Evolutionary conservation across 2,329 filamentous ascomycete genomes (phyloP), one percentile per base, ranked within the genome.

Genomic region (Domatiomyces globalis): DNA sequence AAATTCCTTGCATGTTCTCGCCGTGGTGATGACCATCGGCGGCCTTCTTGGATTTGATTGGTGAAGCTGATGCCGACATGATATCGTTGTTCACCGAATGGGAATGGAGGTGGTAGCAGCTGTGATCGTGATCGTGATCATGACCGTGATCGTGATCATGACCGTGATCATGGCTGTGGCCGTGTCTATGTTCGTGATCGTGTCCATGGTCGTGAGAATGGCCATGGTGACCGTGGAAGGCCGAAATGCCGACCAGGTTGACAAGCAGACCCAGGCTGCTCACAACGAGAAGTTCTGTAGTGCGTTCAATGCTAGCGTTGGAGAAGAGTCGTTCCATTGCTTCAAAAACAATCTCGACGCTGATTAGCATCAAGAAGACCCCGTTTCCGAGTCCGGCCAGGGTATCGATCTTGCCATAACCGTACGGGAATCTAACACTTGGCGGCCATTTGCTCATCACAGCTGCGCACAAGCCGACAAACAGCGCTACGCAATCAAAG

Each of bases 1-100:
- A 98, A 58, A 98, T 96, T 10, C 92, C 92, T 61, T 92, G 80
- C 89, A 98, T 95, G 64, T 98, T 98, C 62, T 98, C 92, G 66
- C 95, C 95, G 55, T 87, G 84, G 62, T 89, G 84, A n/a, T 71
- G 69, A 22, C 49, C 53, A n/a, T 56, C 59, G 48, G 63, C 62
- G 17, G 54, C 56, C 42, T 64, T 59, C 39, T 53, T 46, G 18
- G 55, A 50, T 55, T 63, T 62, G 48, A 60, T 59, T 8, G 61
- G 61, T 9, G 62, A 62, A 2, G 61, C 55, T 22, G 62, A 61
- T 6, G 61, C 56, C 5, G 58, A 56, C 50, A 58, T 47, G 51
- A 46, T 55, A 48, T 51, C 54, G 20, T 39, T 47, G 18, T 47
- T 46, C 5, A 48, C 46, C 12, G 43, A 46, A 20, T 51, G 45